Percentiles rank a stretch among this genome's conserved stretches.
Conservation (phyloP, 2,329 filamentous ascomycete genomes). For the Truncatella angustata region DNA sequence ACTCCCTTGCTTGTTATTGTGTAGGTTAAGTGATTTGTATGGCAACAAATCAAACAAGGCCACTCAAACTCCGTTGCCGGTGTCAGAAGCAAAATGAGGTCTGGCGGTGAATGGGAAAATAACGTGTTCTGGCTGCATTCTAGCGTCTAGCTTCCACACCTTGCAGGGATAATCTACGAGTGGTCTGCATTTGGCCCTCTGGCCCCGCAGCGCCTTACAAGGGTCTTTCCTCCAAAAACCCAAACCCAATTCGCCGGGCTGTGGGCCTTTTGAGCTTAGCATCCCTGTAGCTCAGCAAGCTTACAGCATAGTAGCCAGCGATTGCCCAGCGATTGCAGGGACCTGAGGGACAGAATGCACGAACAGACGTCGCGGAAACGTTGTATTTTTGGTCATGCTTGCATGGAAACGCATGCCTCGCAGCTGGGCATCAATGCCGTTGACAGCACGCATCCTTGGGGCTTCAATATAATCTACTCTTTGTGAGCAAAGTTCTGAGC, state of each 20-base stretch:
- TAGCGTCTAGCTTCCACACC: neutral
- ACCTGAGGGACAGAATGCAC: too few species aligned
- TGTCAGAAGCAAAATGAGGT: slow-evolving; percentile 7
- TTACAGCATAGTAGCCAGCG: too few species aligned
- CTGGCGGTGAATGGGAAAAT: slow-evolving; percentile 10
- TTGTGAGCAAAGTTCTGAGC: too few species aligned
- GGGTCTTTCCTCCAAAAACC: slow-evolving; percentile 10
- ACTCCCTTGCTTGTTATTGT: neutral
- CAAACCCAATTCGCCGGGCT: slow-evolving; percentile 4
- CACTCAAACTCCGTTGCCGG: slow-evolving; percentile 1
- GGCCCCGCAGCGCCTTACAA: neutral
- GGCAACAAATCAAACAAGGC: too few species aligned
- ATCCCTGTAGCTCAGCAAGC: too few species aligned
- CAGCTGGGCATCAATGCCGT: too few species aligned
- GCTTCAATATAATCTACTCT: too few species aligned
- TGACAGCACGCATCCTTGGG: too few species aligned
- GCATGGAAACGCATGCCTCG: too few species aligned
- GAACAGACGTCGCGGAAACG: neutral
- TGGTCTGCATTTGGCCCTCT: neutral
- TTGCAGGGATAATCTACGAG: neutral
- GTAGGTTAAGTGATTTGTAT: too few species aligned
- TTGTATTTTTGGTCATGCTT: neutral
- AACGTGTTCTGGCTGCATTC: slow-evolving; percentile 5
- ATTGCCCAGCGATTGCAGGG: neutral
- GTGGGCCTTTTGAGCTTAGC: too few species aligned